Base-by-base conservation (phyloP, 345 rosid genomes). In the Carallia pectinifolia region DNA sequence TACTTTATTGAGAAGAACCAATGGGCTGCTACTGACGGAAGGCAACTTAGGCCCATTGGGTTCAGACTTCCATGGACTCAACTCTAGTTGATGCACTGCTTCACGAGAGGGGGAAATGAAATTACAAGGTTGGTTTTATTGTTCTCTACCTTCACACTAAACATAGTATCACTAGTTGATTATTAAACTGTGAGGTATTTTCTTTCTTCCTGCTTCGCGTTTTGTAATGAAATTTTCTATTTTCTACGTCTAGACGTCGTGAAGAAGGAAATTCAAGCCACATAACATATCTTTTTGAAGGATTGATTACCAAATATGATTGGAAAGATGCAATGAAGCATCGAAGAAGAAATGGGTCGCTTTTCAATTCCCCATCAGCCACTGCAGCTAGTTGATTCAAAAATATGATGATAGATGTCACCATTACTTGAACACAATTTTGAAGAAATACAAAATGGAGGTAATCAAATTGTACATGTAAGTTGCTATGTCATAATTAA, bases 351-450 rank as follows among this genome's bases (percentile, higher is more conserved):
- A 65, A 58, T n/a, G 71, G 76, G 12, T 58, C 71, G 7, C 53
- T 66, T 18, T 59, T 61, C 59, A 59, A 61, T 63, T 71, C 70
- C 9, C 67, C 71, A 7, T 66, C 76, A 1, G 30, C 76, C 17
- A 73, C 76, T 19, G 76, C 76, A 1, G 54, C 71, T 27, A 64
- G 71, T 36, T 66, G 37, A 7, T 58, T 30, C 71, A 66, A 17
- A 58, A 44, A 19, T 23, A 17, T 10, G 66, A 73, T 37, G 65
- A 50, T 19, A 61, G 66, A 33, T 73, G 58, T 53, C 52, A 53
- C 53, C 18, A 12, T 40, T 73, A 66, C 38, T 61, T 73, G 65
- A 23, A 37, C n/a, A 58, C 76, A 1, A 12, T 66, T 37, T 23
- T 66, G 1, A 10, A 73, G 23, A 23, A 7, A 33, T 65, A 29